These are phyloP conservation scores for Zygotorulaspora florentina DNA, from an alignment of 805 yeast species.

Conservation along the genomic window DNA sequence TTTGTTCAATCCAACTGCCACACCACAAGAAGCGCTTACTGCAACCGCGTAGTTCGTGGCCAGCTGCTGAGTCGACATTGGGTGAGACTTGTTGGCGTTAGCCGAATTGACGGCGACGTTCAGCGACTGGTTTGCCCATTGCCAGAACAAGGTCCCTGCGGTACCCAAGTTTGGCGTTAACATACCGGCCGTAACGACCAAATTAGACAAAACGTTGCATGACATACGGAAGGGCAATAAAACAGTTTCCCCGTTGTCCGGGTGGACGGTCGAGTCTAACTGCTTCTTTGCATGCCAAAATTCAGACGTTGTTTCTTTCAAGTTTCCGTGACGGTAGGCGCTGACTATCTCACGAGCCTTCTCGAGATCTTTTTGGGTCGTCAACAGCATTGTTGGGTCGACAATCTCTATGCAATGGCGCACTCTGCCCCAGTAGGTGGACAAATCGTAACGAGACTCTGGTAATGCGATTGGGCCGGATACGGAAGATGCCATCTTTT, in stretches of 20 bases:
- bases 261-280: slow-evolving; percentile 90
- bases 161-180: slow-evolving; percentile 89
- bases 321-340: slow-evolving; percentile 67
- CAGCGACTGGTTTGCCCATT: slow-evolving; percentile 91
- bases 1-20: slow-evolving; percentile 88
- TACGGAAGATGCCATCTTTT: slow-evolving; percentile 77
- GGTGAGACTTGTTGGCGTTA: slow-evolving; percentile 92
- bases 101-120: slow-evolving; percentile 97
- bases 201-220: slow-evolving; percentile 84
- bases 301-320: slow-evolving; percentile 64
- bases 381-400: slow-evolving; percentile 85
- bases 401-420: slow-evolving; percentile 90
- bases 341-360: slow-evolving; percentile 61
- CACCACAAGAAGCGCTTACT: slow-evolving; percentile 91
- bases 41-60: slow-evolving; percentile 79
- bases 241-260: slow-evolving; percentile 94
- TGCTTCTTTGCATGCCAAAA: slow-evolving; percentile 86
- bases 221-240: slow-evolving; percentile 95
- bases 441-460: slow-evolving; percentile 69
- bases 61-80: slow-evolving; percentile 73
- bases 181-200: slow-evolving; percentile 97
- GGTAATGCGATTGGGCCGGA: slow-evolving; percentile 81
- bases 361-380: slow-evolving; percentile 58
- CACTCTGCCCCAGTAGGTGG: slow-evolving; percentile 90
- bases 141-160: slow-evolving; percentile 94